These are phyloP conservation scores for Madurella mycetomatis DNA, from an alignment of 2,329 filamentous ascomycete genomes.

Conservation along the genomic window DNA sequence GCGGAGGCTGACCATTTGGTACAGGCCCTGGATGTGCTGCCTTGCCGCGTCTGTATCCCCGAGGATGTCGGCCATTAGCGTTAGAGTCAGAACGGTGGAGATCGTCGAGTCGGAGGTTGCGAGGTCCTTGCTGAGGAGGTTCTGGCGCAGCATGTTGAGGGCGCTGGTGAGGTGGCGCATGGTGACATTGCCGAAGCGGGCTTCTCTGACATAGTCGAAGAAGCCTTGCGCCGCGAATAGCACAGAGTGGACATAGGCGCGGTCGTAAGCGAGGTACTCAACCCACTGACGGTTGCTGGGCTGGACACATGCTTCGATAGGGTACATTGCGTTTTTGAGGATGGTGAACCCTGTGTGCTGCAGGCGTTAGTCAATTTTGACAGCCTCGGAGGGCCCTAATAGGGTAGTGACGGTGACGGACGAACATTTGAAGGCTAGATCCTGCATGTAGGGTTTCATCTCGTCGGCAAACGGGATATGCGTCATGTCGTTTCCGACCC, in stretches of 20 bases:
- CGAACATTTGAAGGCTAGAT: constrained; percentile 9
- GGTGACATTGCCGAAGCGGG: constrained; percentile 9
- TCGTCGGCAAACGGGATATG: constrained; percentile 3
- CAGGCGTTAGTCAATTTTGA: neutral
- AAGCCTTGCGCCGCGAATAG: constrained; percentile 14
- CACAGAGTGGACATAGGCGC: constrained; percentile 14
- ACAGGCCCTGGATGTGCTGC: constrained; percentile 17
- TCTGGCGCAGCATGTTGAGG: constrained; percentile 14
- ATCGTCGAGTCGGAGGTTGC: constrained; percentile 13
- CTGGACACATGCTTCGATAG: constrained; percentile 13
- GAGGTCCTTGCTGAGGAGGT: constrained; percentile 1
- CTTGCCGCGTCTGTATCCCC: constrained; percentile 5
- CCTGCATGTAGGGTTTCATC: constrained; percentile 8
- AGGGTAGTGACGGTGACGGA: neutral
- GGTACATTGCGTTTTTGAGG: constrained; percentile 13
- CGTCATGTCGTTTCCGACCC: constrained; percentile 7
- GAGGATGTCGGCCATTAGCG: constrained; percentile 10
- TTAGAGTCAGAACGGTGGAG: constrained; percentile 9
- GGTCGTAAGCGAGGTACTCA: constrained; percentile 14
- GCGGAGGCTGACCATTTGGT: constrained; percentile 14
- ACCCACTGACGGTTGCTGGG: constrained; percentile 8
- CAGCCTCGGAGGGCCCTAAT: neutral
- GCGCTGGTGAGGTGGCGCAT: constrained; percentile 22
- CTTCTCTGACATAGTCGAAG: constrained; percentile 8
- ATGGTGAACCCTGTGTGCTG: constrained; percentile 11